Conservation (phyloP, 192 early-diverging fungal species). For the Geranomyces michiganensis region DNA sequence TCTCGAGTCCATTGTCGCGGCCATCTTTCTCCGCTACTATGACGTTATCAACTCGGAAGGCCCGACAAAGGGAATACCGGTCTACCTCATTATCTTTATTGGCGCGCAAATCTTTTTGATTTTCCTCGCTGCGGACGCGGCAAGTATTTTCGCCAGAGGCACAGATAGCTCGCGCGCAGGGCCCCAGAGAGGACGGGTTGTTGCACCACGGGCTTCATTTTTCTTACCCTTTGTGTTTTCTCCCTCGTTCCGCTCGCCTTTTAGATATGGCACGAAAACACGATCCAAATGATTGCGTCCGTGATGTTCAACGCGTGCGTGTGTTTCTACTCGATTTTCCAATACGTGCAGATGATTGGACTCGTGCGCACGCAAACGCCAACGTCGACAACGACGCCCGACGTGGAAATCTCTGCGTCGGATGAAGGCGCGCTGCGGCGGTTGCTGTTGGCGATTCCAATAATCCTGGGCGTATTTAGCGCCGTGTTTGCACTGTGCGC, state of each 20-base stretch:
- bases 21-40: slow-evolving; percentile 47
- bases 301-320: slow-evolving; percentile 72
- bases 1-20: slow-evolving; percentile 57
- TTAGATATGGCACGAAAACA: slow-evolving; percentile 86
- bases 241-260: no score
- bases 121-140: slow-evolving; percentile 83
- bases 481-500: slow-evolving; percentile 43
- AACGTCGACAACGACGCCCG: slow-evolving; percentile 8
- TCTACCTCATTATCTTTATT: slow-evolving; percentile 88
- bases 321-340: slow-evolving; percentile 70
- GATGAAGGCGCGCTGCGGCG: slow-evolving; percentile 5
- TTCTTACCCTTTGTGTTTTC: slow-evolving; percentile 5
- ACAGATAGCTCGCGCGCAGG: no score
- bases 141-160: slow-evolving; percentile 53
- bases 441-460: slow-evolving; percentile 56
- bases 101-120: slow-evolving; percentile 84
- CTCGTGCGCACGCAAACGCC: slow-evolving; percentile 11
- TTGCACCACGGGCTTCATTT: no score
- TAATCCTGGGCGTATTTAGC: slow-evolving; percentile 58
- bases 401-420: slow-evolving; percentile 14
- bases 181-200: no score
- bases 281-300: slow-evolving; percentile 83
- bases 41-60: slow-evolving; percentile 15
- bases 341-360: slow-evolving; percentile 58
- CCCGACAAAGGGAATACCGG: slow-evolving; percentile 58